phyloP scores from a whole-genome alignment of 1,139 yeast species.

The Saccharomycopsis phalli region DNA sequence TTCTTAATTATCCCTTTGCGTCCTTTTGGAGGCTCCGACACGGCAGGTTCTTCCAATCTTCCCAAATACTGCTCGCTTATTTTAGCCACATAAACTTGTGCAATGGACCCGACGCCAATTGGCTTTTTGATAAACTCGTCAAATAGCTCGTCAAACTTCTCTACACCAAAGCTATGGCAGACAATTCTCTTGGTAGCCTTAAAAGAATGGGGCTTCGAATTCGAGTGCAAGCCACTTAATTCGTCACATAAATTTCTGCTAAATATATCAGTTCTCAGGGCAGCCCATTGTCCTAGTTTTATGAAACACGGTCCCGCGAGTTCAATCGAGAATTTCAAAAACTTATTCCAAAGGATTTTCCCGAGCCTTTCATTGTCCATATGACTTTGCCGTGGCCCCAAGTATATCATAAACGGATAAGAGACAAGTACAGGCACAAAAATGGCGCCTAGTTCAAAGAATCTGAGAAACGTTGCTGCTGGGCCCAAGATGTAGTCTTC shows the following conservation, averaged over 20 bases:
- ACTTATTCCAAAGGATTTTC: slow-evolving; percentile 59
- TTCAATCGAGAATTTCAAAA: slow-evolving; percentile 65
- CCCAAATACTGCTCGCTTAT: slow-evolving; percentile 30
- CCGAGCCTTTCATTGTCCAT: slow-evolving; percentile 42
- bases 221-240: slow-evolving; percentile 69
- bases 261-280: slow-evolving; percentile 93
- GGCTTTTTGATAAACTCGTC: slow-evolving; percentile 72
- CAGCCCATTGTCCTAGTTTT: slow-evolving; percentile 98
- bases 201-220: slow-evolving; percentile 68
- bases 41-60: slow-evolving; percentile 9
- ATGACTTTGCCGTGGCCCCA: slow-evolving; percentile 27
- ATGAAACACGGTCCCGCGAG: slow-evolving; percentile 91
- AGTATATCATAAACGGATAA: slow-evolving; percentile 60
- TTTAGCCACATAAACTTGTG: slow-evolving; percentile 83
- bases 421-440: slow-evolving; percentile 63
- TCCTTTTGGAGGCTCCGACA: slow-evolving; percentile 16
- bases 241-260: slow-evolving; percentile 73
- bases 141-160: slow-evolving; percentile 62
- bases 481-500: slow-evolving; percentile 62
- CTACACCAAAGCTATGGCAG: slow-evolving; percentile 45
- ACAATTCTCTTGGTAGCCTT: slow-evolving; percentile 50
- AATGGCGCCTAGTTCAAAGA: slow-evolving; percentile 54
- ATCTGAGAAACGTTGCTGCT: slow-evolving; percentile 53
- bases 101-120: slow-evolving; percentile 94
- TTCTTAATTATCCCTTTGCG: slow-evolving; percentile 10